phyloP scores from a whole-genome alignment of 2,329 filamentous ascomycete genomes.

The Trichoderma atrobrunneum region DNA sequence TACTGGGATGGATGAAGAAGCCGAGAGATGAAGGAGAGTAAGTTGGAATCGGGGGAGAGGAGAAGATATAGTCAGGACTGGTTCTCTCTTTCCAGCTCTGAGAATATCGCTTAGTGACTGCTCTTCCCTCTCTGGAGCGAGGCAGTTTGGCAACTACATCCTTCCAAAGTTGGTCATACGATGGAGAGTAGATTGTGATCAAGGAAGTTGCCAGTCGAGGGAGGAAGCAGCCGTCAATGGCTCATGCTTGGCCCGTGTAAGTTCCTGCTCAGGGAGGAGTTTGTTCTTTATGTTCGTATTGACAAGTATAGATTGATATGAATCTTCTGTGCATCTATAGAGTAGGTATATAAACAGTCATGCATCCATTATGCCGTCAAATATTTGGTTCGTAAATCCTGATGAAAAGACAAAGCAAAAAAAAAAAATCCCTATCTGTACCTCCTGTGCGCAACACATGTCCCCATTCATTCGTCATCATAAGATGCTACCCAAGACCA shows the following conservation, averaged over 20 bases:
- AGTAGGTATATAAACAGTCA: neutral
- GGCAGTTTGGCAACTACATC: no score
- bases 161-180: neutral
- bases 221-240: neutral
- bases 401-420: neutral
- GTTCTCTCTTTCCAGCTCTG: neutral
- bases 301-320: neutral
- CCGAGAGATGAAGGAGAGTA: neutral
- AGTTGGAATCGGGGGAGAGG: neutral
- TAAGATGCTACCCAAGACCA: neutral
- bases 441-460: neutral
- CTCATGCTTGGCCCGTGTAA: neutral
- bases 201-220: neutral
- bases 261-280: neutral
- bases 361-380: neutral
- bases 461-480: neutral
- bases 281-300: neutral
- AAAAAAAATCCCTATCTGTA: no score
- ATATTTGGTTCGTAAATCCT: neutral
- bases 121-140: neutral
- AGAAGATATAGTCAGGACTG: neutral
- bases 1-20: slow-evolving; percentile 5
- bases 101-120: neutral
- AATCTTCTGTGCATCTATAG: slow-evolving; percentile 3
- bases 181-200: neutral